Evolutionary conservation across 2,329 filamentous ascomycete species (phyloP).

Genomic region (Diaporthe sp.): DNA sequence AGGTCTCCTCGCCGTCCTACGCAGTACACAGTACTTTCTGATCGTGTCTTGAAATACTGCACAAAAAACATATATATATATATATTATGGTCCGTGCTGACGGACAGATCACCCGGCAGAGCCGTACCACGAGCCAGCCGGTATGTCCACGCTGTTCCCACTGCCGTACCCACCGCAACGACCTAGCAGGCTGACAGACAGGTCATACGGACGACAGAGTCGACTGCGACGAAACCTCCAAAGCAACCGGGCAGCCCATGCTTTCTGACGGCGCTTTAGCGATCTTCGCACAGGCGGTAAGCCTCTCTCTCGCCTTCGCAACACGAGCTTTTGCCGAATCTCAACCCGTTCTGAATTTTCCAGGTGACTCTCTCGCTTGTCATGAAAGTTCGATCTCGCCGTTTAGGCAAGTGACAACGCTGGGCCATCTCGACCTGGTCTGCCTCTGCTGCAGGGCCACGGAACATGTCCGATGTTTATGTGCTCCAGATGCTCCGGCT

Average conservation of each 20-base stretch:
- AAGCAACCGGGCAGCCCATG: background rate
- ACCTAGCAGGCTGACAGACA: background rate
- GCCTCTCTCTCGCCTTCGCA: background rate
- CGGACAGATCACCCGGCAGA: background rate
- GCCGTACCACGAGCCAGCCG: background rate
- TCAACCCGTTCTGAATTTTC: background rate
- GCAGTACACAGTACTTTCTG: too few relatives aligned
- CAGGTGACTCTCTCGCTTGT: background rate
- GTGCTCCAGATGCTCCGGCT: background rate
- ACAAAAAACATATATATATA: too few relatives aligned
- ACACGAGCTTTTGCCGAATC: background rate
- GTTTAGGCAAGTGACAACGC: background rate
- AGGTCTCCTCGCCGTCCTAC: background rate
- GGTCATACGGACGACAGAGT: background rate
- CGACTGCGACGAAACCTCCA: background rate
- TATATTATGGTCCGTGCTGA: background rate
- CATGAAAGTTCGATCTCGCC: background rate
- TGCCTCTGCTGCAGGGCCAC: background rate
- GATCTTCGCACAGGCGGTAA: background rate
- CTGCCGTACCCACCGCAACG: background rate
- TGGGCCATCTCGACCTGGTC: background rate
- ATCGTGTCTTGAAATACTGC: background rate
- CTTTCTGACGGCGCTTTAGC: background rate
- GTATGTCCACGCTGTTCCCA: background rate
- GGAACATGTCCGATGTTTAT: slow-evolving; percentile 15